Evolutionary conservation across 208 protist genomes (phyloP), one percentile per base, ranked within the genome.

Genomic region (Crithidia bombi): DNA sequence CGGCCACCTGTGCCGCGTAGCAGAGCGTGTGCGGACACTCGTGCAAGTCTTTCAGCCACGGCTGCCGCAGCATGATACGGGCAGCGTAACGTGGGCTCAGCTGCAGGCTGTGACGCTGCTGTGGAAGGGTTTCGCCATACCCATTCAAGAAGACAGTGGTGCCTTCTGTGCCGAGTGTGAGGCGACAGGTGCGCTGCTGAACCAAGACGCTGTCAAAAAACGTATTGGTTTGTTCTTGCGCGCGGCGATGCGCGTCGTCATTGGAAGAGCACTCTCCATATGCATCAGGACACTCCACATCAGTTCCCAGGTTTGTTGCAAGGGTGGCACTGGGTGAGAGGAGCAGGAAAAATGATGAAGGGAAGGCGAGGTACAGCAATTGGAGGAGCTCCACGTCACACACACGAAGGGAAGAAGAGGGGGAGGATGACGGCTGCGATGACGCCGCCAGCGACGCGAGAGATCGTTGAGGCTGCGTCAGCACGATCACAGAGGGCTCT

Each of bases 21-120:
- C 32, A 49, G 44, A 72, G 66, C 14, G 44, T 54, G 36, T 38
- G 39, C 15, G 52, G 43, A 33, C 43, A 72, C 55, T 72, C 66
- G 66, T 65, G 66, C 2, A 72, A 32, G 25, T 72, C 55, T 15
- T 72, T 63, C 3, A 72, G 66, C 66, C 66, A 72, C 5, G 66
- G 55, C 25, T 72, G 66, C 33, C 36, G 55, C 17, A 25, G 35
- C 66, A 72, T 72, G 9, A 56, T 49, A 5, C 17, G 43, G 0
- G 39, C 43, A 0, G 66, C 66, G 9, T 32, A 14, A 1, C 17
- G 14, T 5, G 66, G 46, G 38, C 35, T 64, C 26, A 72, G 66
- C 11, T 62, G 54, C 0, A 72, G 66, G 21, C 58, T 39, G 32
- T 72, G 66, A 14, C 66, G 66, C 54, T 21, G 21, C 56, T 15